Base-by-base conservation (phyloP, 768 basidiomycete species). In the Exsudoporus frostii region DNA sequence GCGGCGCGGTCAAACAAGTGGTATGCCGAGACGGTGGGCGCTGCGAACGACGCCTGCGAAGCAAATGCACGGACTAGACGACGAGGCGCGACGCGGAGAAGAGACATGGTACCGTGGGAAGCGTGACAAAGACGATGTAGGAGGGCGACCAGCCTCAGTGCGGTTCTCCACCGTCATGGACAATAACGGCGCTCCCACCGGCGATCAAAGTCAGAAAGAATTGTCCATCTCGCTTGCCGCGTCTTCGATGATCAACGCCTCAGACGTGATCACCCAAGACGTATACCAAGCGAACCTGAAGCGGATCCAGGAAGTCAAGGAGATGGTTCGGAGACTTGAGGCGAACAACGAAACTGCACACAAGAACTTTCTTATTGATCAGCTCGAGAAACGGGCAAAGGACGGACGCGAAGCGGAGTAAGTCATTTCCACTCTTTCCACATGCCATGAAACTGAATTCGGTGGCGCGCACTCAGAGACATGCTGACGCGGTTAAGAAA, bases 1-100 rank as follows among this genome's bases (percentile, higher is more conserved):
- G 76, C 83, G 41, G 76, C 70, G 33, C 94, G 83, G 70, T 98
- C 94, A 63, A 98, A 98, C 7, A 98, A 84, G 65, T 86, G 78
- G 66, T 88, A 96, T 19, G 76, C 75, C 45, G 74, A 71, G 0
- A 79, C 59, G 29, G 70, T 76, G n/a, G 76, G 57, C 9, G 76
- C 48, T 17, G 76, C 68, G 22, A 74, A 71, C 5, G 54, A 66
- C 17, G 83, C 76, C 50, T 80, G 63, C 6, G 82, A 76, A 17
- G 84, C 80, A 48, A 79, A 78, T 30, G 72, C 57, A 41, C 82
- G 79, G 48, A 59, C 58, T 40, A 65, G 53, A 52, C 36, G 19
- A 38, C 48, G 54, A 30, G 47, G 42, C 17, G 29, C 32, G 30
- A 46, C 45, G 9, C n/a, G 46, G 17, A 58, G 44, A n/a, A 54